Evolutionary conservation across 192 early-diverging fungal species (phyloP), one percentile per base, ranked within the genome.

Genomic region (Backusella mclennaniae): DNA sequence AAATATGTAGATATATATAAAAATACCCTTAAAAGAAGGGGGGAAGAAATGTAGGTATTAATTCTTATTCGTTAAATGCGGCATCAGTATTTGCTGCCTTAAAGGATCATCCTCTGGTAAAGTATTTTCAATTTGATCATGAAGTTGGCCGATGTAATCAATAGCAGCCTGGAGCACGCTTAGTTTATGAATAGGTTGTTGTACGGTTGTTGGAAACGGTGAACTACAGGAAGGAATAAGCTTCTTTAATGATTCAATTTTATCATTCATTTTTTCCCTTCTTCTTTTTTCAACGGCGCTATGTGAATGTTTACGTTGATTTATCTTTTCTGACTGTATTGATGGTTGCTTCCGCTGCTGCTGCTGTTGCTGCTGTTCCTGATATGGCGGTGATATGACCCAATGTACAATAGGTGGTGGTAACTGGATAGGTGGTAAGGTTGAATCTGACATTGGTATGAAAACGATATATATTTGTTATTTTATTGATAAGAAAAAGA

Each of bases 221-320:
- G 71, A 31, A n/a, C 21, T 46, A 35, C 71, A 73, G 19, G 71
- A 73, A n/a, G 71, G 71, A 49, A 73, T 73, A 1, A 73, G n/a
- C 0, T 33, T n/a, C 42, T 73, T 73, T 56, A 73, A 17, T 53
- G 31, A 31, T 12, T 73, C 49, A 35, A 73, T 73, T 53, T 73
- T 73, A 52, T 73, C 71, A 52, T 73, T 73, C 71, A 73, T 73
- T 33, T 53, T 73, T 12, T 73, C 71, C 36, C 71, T 46, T 53
- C 71, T 46, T 52, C 71, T 46, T 35, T 73, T 73, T 53, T 73
- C 71, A 17, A 73, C 46, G 35, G 71, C 71, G n/a, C 71, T 73
- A 33, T 73, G 71, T 21, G 71, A 73, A 35, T n/a, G 8, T 53
- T 35, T 46, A 35, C 71, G 41, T 35, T 69, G 42, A 1, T 36